phyloP scores from a whole-genome alignment of 1,284 basidiomycete species.

The Malassezia dermatis region DNA sequence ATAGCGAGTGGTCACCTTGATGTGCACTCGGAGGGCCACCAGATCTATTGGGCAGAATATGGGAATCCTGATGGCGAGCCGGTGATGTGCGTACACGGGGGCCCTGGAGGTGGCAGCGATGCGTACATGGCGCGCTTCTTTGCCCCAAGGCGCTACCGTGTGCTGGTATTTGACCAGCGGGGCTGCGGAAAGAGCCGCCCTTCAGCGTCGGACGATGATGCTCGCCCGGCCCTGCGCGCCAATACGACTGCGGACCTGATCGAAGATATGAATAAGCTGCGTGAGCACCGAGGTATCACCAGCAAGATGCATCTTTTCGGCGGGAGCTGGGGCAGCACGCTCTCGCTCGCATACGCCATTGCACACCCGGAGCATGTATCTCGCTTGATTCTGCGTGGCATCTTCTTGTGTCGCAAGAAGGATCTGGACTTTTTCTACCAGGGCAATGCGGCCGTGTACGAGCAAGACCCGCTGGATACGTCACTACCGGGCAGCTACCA shows the following conservation, averaged over 20 bases:
- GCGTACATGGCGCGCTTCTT: constrained; percentile 38
- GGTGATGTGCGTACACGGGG: constrained; percentile 40
- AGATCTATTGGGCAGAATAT: constrained; percentile 34
- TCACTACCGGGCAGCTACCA: constrained; percentile 49
- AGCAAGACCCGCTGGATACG: constrained; percentile 31
- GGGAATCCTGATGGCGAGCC: constrained; percentile 36
- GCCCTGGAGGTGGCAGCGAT: constrained; percentile 40
- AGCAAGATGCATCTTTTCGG: constrained; percentile 43
- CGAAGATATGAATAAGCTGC: constrained; percentile 71
- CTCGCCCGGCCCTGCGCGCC: constrained; percentile 66
- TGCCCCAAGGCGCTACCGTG: constrained; percentile 36
- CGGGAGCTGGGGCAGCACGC: constrained; percentile 64
- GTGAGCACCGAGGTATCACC: constrained; percentile 56
- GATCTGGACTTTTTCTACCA: constrained; percentile 91
- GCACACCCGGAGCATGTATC: constrained; percentile 70
- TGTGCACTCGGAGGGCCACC: constrained; percentile 15
- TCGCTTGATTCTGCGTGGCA: constrained; percentile 74
- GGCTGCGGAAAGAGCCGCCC: constrained; percentile 2
- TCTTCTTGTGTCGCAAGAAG: constrained; percentile 69
- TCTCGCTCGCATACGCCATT: constrained; percentile 76
- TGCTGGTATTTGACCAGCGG: constrained; percentile 54
- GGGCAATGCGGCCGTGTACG: constrained; percentile 28
- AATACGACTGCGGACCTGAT: constrained; percentile 95
- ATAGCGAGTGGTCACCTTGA: neutral
- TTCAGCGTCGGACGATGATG: constrained; percentile 63